Percentiles rank a stretch among this genome's conserved stretches.
phyloP scores from a whole-genome alignment of 441 rosid species.

The Sinapis alba region DNA sequence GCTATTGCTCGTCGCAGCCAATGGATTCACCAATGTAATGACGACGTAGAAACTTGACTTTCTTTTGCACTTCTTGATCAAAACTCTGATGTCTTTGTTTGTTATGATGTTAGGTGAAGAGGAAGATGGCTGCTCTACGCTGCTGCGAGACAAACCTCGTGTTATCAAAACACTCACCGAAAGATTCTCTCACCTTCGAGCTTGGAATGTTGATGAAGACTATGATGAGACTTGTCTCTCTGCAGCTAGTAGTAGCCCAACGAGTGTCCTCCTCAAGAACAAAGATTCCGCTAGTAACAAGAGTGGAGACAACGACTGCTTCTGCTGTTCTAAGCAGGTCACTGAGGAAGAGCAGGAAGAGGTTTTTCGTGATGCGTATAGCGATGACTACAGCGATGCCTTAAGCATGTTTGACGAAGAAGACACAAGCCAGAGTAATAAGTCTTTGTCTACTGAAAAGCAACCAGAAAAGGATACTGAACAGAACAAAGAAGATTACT shows the following conservation, averaged over 20 bases:
- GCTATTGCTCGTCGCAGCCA: conserved; percentile 82
- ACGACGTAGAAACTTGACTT: background rate
- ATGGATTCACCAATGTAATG: conserved; percentile 77
- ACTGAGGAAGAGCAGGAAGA: conserved; percentile 63
- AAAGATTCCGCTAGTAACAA: conserved; percentile 46
- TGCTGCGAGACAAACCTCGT: conserved; percentile 5
- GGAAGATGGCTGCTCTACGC: conserved; percentile 32
- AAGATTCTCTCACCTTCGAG: background rate
- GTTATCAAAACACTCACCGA: conserved; percentile 24
- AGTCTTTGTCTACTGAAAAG: background rate
- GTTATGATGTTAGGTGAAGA: conserved; percentile 29
- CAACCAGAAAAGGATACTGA: background rate
- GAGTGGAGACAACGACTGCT: conserved; percentile 55
- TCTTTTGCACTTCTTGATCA: background rate
- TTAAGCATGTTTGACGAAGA: conserved; percentile 46
- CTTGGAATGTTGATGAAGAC: conserved; percentile 17
- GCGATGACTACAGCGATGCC: conserved; percentile 80
- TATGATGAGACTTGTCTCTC: conserved; percentile 21
- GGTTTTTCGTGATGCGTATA: conserved; percentile 47
- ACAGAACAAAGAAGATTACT: background rate
- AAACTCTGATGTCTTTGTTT: conserved; percentile 25
- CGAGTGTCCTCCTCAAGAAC: conserved; percentile 51
- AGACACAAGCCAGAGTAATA: background rate
- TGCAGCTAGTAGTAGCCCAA: conserved; percentile 37
- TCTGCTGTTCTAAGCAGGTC: conserved; percentile 54